Conservation (phyloP, 2,329 filamentous ascomycete genomes). For the Cladosporium austrohemisphaericum region DNA sequence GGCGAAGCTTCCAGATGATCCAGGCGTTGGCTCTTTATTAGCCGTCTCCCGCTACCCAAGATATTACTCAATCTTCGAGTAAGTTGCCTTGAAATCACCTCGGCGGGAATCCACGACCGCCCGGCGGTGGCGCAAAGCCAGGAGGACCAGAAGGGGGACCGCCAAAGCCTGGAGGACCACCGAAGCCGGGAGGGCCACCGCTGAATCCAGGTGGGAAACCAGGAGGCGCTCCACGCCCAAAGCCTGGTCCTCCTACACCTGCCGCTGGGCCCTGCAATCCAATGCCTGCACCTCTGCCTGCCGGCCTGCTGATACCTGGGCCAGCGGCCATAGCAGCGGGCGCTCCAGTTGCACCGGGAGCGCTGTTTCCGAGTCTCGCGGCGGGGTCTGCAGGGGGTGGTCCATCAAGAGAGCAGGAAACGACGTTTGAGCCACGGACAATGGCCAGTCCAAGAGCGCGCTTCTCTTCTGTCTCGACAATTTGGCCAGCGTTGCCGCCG, state of each 20-base stretch:
- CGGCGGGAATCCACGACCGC: constrained; percentile 32
- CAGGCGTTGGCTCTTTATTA: too few relatives aligned
- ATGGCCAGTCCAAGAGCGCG: constrained; percentile 94
- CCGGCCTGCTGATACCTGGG: constrained; percentile 84
- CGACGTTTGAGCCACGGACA: constrained; percentile 88
- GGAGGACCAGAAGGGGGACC: constrained; percentile 29
- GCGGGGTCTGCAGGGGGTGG: constrained; percentile 92
- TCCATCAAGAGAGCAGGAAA: constrained; percentile 92
- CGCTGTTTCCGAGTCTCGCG: constrained; percentile 76
- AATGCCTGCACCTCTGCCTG: constrained; percentile 72
- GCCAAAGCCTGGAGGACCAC: constrained; percentile 33
- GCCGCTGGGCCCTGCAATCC: constrained; percentile 85
- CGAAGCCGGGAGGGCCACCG: constrained; percentile 32
- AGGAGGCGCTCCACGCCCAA: constrained; percentile 47
- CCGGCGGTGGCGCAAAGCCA: constrained; percentile 48
- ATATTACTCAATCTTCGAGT: background rate
- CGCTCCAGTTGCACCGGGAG: constrained; percentile 53
- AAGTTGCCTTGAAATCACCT: background rate
- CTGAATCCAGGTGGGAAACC: constrained; percentile 37
- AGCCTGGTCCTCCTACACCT: constrained; percentile 77
- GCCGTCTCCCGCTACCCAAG: too few relatives aligned
- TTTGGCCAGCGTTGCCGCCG: constrained; percentile 48
- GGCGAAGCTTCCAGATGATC: too few relatives aligned
- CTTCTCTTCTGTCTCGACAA: constrained; percentile 91
- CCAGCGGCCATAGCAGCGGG: constrained; percentile 73